Percentiles rank a stretch among this genome's conserved stretches.
These are phyloP conservation scores for Tolypocladium cylindrosporum DNA, from an alignment of 2,329 filamentous ascomycete species.

Conservation along the genomic window DNA sequence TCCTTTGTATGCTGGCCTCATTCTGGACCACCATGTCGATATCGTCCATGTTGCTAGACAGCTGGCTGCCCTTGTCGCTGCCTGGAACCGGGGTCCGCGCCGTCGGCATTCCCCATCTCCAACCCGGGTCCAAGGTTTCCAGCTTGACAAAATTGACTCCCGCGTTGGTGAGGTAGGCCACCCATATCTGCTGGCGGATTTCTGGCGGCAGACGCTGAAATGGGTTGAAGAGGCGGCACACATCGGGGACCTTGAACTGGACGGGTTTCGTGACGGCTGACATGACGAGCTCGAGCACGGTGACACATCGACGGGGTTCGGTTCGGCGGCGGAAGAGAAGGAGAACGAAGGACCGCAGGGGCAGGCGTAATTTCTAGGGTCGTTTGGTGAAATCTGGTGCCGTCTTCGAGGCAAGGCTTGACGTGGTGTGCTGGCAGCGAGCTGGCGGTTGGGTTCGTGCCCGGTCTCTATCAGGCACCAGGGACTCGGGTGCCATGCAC, in stretches of 20 bases:
- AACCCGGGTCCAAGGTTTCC: constrained; percentile 9
- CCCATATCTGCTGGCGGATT: constrained; percentile 25
- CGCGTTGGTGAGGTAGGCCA: constrained; percentile 16
- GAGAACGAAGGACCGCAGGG: background rate
- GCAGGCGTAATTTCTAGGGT: background rate
- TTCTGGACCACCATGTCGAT: constrained; percentile 4
- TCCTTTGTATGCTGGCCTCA: constrained; percentile 6
- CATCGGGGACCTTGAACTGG: constrained; percentile 20
- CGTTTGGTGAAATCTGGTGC: background rate
- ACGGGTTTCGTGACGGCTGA: constrained; percentile 4
- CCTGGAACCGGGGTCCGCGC: background rate
- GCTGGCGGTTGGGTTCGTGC: background rate
- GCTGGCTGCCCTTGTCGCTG: background rate
- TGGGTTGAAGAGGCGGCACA: constrained; percentile 18
- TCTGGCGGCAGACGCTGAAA: constrained; percentile 24
- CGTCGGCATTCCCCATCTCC: constrained; percentile 10
- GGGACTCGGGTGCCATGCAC: background rate
- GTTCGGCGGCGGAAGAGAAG: too few species aligned
- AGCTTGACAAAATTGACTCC: constrained; percentile 26
- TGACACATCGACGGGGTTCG: background rate
- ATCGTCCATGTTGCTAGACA: constrained; percentile 2
- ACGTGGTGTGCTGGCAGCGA: background rate
- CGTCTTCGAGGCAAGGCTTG: background rate
- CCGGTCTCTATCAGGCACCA: background rate
- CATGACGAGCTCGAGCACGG: background rate